phyloP scores from a whole-genome alignment of 163 green algal genomes.

The Scenedesmus sp. region DNA sequence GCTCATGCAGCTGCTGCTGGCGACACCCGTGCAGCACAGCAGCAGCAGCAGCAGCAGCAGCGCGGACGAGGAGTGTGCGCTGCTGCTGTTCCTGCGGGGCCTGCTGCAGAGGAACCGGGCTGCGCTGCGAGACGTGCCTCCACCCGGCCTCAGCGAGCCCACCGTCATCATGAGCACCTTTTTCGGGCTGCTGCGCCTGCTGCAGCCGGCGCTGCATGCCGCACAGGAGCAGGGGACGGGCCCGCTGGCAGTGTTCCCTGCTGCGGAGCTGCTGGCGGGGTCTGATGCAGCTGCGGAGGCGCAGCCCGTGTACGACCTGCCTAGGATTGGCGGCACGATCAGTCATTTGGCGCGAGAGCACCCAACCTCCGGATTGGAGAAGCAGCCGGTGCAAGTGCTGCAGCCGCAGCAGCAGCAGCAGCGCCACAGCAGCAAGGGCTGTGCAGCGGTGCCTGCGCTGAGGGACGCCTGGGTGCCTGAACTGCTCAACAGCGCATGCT shows the following conservation, averaged over 20 bases:
- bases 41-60: constrained; percentile 27
- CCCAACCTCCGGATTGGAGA: constrained; percentile 51
- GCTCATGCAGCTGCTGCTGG: constrained; percentile 57
- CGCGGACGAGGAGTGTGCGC: constrained; percentile 33
- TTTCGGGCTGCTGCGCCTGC: constrained; percentile 81
- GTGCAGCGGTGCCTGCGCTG: not conserved
- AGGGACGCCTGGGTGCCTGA: constrained; percentile 49
- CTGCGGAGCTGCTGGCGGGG: constrained; percentile 64
- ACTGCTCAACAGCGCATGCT: constrained; percentile 56
- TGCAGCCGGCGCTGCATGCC: constrained; percentile 59
- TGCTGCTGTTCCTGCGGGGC: constrained; percentile 79
- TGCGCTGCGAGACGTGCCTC: constrained; percentile 79
- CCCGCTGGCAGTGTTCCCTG: constrained; percentile 66
- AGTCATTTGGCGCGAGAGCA: constrained; percentile 80
- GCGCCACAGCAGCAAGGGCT: not conserved
- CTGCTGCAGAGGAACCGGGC: constrained; percentile 85
- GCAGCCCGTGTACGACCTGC: constrained; percentile 32
- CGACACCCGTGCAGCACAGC: not conserved
- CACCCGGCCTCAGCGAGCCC: constrained; percentile 84
- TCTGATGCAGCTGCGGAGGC: constrained; percentile 10
- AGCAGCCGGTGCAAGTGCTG: constrained; percentile 56
- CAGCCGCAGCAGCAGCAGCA: constrained; percentile 40
- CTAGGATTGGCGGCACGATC: constrained; percentile 68
- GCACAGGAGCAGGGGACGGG: not conserved
- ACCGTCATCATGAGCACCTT: constrained; percentile 83